Evolutionary conservation across 805 yeast species (phyloP).

Genomic region (Yarrowia sp.): DNA sequence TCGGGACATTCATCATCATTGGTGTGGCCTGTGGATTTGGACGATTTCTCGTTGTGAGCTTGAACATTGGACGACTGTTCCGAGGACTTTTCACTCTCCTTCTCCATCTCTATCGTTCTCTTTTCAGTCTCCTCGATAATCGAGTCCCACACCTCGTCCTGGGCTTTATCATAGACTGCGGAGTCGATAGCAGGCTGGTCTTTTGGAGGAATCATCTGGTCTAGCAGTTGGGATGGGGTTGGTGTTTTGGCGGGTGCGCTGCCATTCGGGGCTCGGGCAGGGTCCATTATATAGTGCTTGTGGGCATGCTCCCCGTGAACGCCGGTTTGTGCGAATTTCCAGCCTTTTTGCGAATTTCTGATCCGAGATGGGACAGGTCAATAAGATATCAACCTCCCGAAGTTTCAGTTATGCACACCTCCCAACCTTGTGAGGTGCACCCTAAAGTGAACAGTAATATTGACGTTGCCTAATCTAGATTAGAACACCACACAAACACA

Average conservation of each 20-base stretch:
- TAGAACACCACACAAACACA: neutral
- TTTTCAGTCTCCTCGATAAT: neutral
- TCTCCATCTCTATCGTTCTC: neutral
- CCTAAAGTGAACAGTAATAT: neutral
- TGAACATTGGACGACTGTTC: no score
- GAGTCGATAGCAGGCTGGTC: conserved; percentile 25
- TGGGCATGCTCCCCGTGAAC: no score
- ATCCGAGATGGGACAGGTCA: conserved; percentile 22
- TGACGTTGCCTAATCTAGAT: conserved; percentile 22
- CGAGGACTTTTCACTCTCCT: neutral
- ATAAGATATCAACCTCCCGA: neutral
- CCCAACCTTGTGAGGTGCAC: conserved; percentile 12
- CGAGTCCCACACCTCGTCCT: conserved; percentile 7
- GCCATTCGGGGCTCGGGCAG: neutral
- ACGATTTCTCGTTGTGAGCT: no score
- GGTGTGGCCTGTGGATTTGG: no score
- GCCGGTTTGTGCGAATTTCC: neutral
- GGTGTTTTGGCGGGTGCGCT: neutral
- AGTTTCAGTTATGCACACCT: conserved; percentile 26
- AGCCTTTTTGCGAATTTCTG: neutral
- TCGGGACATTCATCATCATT: neutral
- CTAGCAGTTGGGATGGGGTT: neutral
- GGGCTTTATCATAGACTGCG: neutral
- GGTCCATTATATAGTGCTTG: conserved; percentile 14
- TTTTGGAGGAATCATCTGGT: conserved; percentile 21